phyloP scores from a whole-genome alignment of 306 rosid species.

The Datisca glomerata region DNA sequence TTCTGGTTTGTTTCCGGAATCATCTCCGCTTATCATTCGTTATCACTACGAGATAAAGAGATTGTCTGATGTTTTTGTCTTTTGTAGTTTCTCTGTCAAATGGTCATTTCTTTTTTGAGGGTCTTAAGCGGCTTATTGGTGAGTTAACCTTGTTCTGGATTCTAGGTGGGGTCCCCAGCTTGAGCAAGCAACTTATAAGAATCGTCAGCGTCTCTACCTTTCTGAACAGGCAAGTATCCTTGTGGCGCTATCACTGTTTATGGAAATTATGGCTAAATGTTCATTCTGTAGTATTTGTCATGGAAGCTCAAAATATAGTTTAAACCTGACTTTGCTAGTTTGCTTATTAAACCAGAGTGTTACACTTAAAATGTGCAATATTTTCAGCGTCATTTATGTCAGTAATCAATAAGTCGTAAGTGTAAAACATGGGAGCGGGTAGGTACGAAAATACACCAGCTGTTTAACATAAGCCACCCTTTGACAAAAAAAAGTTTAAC shows the following conservation, averaged over 20 bases:
- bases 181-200: conserved; percentile 73
- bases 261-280: too few species aligned
- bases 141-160: conserved; percentile 4
- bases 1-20: neutral
- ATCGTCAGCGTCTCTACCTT: conserved; percentile 78
- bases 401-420: too few species aligned
- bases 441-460: too few species aligned
- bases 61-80: neutral
- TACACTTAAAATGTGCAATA: too few species aligned
- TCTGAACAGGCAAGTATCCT: conserved; percentile 67
- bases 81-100: neutral
- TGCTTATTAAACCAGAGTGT: neutral
- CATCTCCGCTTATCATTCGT: neutral
- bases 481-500: too few species aligned
- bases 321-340: neutral
- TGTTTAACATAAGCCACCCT: too few species aligned
- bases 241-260: too few species aligned
- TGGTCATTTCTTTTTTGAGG: neutral
- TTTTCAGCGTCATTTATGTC: too few species aligned
- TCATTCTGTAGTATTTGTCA: too few species aligned
- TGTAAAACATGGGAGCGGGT: too few species aligned
- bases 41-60: neutral
- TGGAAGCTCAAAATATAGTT: too few species aligned
- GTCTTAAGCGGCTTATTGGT: neutral
- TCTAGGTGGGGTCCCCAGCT: conserved; percentile 86